phyloP scores from a whole-genome alignment of 257 asterid genomes.

The Cinchona pubescens region DNA sequence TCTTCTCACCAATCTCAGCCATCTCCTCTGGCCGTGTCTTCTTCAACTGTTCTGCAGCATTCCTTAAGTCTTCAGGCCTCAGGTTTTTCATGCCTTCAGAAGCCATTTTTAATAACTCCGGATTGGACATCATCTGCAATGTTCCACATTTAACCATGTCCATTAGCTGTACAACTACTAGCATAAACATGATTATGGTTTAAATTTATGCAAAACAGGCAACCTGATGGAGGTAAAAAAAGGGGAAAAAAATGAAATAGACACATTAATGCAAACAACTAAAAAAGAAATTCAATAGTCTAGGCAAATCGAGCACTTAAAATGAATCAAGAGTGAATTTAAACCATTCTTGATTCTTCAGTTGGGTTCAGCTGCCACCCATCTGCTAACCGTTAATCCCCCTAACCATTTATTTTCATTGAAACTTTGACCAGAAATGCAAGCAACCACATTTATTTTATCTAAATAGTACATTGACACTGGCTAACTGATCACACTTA shows the following conservation, averaged over 20 bases:
- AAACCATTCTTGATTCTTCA: neutral
- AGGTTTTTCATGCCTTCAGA: slow-evolving; percentile 90
- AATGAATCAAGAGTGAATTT: neutral
- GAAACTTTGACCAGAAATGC: neutral
- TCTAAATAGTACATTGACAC: neutral
- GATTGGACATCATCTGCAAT: slow-evolving; percentile 97
- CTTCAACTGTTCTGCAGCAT: slow-evolving; percentile 91
- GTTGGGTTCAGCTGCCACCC: neutral
- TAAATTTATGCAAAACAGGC: neutral
- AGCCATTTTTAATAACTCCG: slow-evolving; percentile 87
- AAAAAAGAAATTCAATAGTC: neutral
- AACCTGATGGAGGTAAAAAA: neutral
- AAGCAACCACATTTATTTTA: neutral
- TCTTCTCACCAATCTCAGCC: slow-evolving; percentile 82
- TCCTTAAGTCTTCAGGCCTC: slow-evolving; percentile 80
- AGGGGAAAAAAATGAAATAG: neutral
- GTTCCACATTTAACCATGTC: slow-evolving; percentile 7
- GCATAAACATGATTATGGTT: neutral
- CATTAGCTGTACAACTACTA: neutral
- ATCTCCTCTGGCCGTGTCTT: slow-evolving; percentile 86
- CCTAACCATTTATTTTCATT: too few relatives aligned
- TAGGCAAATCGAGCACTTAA: neutral
- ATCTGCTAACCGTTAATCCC: neutral
- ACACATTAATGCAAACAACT: neutral
- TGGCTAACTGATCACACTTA: neutral